These are phyloP conservation scores for Euphorbia peplus DNA, from an alignment of 345 rosid genomes.

Conservation along the genomic window DNA sequence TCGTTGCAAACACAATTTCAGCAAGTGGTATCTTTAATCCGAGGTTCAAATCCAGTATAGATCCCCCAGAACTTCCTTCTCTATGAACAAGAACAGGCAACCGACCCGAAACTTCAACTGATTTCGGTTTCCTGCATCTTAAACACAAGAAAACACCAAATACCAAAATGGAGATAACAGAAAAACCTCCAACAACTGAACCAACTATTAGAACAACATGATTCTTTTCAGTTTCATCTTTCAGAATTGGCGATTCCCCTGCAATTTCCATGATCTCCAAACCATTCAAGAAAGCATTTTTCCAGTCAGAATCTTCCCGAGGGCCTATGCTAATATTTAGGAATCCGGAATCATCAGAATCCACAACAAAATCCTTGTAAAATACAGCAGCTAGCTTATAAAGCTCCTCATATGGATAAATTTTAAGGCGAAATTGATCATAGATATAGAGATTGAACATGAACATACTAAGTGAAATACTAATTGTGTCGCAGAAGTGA, in stretches of 20 bases:
- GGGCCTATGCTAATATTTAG: conserved; percentile 37
- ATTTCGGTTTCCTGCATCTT: conserved; percentile 27
- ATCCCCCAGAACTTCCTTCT: conserved; percentile 31
- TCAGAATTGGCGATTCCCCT: conserved; percentile 6
- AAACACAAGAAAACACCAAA: conserved; percentile 19
- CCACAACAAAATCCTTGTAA: conserved; percentile 36
- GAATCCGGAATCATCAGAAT: conserved; percentile 40
- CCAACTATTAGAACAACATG: conserved; percentile 22
- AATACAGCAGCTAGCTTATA: conserved; percentile 24
- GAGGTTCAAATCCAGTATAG: conserved; percentile 28
- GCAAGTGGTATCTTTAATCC: conserved; percentile 35
- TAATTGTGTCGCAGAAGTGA: conserved; percentile 53
- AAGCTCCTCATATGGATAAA: conserved; percentile 1
- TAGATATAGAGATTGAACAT: conserved; percentile 40
- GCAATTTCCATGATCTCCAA: conserved; percentile 51
- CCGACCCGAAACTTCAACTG: conserved; percentile 28
- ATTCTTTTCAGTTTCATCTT: background rate
- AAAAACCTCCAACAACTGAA: conserved; percentile 26
- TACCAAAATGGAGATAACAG: conserved; percentile 25
- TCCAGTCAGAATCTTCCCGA: accelerated
- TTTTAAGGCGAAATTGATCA: conserved; percentile 9
- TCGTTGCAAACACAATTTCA: conserved; percentile 45
- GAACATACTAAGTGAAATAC: background rate
- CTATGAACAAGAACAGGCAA: conserved; percentile 11
- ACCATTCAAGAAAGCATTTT: conserved; percentile 45